Evolutionary conservation across 2,329 filamentous ascomycete genomes (phyloP), one percentile per base, ranked within the genome.

Genomic region (Neofusicoccum umdonicola): DNA sequence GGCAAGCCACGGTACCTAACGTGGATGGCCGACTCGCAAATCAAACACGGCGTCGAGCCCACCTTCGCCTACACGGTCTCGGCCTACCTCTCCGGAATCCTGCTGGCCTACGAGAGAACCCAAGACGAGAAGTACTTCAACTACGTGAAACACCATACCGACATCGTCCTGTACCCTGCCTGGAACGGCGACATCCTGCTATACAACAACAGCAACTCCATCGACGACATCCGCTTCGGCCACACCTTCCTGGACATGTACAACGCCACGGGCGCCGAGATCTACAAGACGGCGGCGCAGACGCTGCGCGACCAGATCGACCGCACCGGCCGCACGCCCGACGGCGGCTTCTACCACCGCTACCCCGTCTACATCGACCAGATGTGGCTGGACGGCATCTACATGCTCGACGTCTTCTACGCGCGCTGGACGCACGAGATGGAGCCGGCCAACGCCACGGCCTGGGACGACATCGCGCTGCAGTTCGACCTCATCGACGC

Each of bases 271-370:
- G 77, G 77, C 8, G 77, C 82, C 45, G 69, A 74, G 8, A 84
- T 82, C 69, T 86, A 84, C 72, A 80, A 80, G 68, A 70, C 70
- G 3, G 84, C 83, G 0, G 82, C 83, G 2, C 78, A 78, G 3
- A 75, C 76, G 2, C 75, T 87, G 44, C 76, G 82, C 5, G 68
- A 73, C n/a, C 81, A 84, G 66, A 70, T 86, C 4, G 73, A 84
- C 65, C 72, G 77, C 41, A 82, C 84, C 65, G 83, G 83, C 3
- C 77, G 84, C 13, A 87, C 80, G 0, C 71, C 80, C 0, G 71
- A 76, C 0, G 84, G 84, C 7, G 84, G 84, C 1, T 84, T 86
- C 76, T 86, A 83, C 83, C 84, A 86, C 67, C 47, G 63, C 8
- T 44, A 56, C 54, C 63, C 63, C 2, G 42, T 31, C 11, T 65